These are phyloP conservation scores for Pelargonium nanum DNA, from an alignment of 345 rosid genomes.

Conservation along the genomic window DNA sequence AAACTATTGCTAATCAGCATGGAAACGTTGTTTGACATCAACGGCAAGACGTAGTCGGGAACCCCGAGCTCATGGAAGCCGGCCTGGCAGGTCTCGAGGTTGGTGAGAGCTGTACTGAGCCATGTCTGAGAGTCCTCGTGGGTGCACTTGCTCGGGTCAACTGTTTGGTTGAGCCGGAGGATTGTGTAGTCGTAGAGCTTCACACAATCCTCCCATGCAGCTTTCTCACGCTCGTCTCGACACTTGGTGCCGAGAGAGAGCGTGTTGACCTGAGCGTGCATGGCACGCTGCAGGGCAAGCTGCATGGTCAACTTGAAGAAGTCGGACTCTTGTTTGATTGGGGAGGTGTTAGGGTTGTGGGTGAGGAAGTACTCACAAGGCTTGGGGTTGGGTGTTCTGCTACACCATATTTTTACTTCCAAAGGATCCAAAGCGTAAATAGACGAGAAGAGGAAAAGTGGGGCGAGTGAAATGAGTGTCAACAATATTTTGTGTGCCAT, in stretches of 20 bases:
- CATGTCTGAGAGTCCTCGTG: slow-evolving; percentile 67
- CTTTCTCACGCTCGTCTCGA: slow-evolving; percentile 16
- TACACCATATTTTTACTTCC: slow-evolving; percentile 23
- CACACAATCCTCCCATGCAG: slow-evolving; percentile 27
- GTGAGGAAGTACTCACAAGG: slow-evolving; percentile 28
- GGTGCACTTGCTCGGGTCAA: slow-evolving; percentile 39
- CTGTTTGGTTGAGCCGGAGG: slow-evolving; percentile 47
- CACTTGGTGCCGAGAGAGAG: slow-evolving; percentile 18
- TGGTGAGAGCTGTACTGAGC: slow-evolving; percentile 89
- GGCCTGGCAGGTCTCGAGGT: slow-evolving; percentile 58
- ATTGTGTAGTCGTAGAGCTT: slow-evolving; percentile 20
- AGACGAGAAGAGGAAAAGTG: neutral
- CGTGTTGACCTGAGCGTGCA: slow-evolving; percentile 4
- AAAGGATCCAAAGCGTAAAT: neutral
- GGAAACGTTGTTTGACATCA: slow-evolving; percentile 75
- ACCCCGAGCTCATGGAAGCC: slow-evolving; percentile 75
- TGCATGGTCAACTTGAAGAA: slow-evolving; percentile 19
- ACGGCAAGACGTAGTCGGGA: slow-evolving; percentile 34
- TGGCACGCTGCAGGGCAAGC: slow-evolving; percentile 18
- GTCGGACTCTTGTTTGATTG: slow-evolving; percentile 22
- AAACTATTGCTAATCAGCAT: slow-evolving; percentile 53
- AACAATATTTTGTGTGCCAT: neutral
- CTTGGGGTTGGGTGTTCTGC: slow-evolving; percentile 24
- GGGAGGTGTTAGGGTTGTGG: slow-evolving; percentile 6
- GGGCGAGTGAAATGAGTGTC: neutral